phyloP scores from a whole-genome alignment of 768 basidiomycete genomes.

The Leccinum imitatum region DNA sequence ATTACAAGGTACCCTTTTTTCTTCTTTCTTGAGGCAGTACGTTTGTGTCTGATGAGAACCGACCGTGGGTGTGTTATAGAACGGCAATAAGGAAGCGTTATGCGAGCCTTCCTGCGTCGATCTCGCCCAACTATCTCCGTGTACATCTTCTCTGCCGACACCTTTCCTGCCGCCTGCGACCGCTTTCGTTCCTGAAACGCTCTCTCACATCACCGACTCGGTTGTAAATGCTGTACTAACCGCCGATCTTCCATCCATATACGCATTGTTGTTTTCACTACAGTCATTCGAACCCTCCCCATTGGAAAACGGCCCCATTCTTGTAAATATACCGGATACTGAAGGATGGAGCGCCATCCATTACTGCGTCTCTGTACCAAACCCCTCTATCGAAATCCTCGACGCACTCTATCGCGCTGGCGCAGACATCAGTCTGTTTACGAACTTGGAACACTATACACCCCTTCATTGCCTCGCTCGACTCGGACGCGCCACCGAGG shows the following conservation, averaged over 20 bases:
- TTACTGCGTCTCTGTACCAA: conserved; percentile 55
- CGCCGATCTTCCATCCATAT: conserved; percentile 50
- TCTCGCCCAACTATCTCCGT: conserved; percentile 28
- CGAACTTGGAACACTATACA: conserved; percentile 59
- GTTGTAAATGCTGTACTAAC: conserved; percentile 55
- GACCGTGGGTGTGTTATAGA: conserved; percentile 19
- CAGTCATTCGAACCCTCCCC: conserved; percentile 45
- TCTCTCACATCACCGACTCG: conserved; percentile 45
- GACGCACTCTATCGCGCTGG: conserved; percentile 76
- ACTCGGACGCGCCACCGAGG: conserved; percentile 33
- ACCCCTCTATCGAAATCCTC: conserved; percentile 59
- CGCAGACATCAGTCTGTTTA: conserved; percentile 72
- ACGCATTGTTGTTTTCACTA: conserved; percentile 55
- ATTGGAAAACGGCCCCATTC: conserved; percentile 38
- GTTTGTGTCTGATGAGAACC: conserved; percentile 7
- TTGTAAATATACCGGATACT: conserved; percentile 68
- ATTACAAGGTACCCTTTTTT: conserved; percentile 50
- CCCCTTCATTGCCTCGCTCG: conserved; percentile 67
- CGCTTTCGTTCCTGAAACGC: conserved; percentile 41
- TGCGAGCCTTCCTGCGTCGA: conserved; percentile 24
- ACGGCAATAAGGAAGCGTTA: conserved; percentile 32
- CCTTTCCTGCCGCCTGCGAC: conserved; percentile 28
- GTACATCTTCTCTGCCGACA: conserved; percentile 21
- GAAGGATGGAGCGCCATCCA: conserved; percentile 76
- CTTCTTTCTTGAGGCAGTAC: not conserved